phyloP scores from a whole-genome alignment of 306 rosid genomes.

The Cucumis melo region DNA sequence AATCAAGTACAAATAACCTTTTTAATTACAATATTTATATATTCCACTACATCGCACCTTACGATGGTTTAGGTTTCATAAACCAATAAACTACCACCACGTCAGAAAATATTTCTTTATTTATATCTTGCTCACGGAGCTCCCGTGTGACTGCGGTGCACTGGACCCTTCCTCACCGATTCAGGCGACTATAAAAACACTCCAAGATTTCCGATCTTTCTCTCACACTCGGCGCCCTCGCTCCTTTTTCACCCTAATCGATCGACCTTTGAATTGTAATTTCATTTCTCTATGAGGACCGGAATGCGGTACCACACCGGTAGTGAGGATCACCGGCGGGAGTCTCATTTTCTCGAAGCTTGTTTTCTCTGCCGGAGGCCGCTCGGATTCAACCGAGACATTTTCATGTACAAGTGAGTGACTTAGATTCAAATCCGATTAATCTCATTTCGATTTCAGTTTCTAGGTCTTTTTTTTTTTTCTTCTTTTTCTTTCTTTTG shows the following conservation, averaged over 20 bases:
- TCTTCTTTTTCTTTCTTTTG: not conserved
- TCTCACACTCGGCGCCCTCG: not conserved
- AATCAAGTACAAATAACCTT: conserved; percentile 5
- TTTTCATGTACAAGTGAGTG: conserved; percentile 59
- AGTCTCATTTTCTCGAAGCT: conserved; percentile 79
- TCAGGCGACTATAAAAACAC: not conserved
- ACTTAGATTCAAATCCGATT: not conserved
- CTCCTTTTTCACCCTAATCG: not conserved
- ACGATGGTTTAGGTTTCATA: not conserved
- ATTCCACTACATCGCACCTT: not conserved
- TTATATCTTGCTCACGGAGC: not conserved
- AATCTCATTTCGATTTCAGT: not conserved
- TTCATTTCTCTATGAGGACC: conserved; percentile 17
- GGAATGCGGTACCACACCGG: conserved; percentile 33
- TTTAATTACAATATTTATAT: not conserved
- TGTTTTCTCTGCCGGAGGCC: conserved; percentile 68
- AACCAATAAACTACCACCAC: not conserved
- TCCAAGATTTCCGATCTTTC: not conserved
- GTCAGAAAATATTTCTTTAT: not conserved
- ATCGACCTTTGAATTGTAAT: not conserved
- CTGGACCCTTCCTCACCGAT: not conserved
- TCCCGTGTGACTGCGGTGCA: not conserved
- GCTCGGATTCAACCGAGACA: conserved; percentile 59
- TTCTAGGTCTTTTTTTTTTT: not conserved
- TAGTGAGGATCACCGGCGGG: conserved; percentile 24